Evolutionary conservation across 2,329 filamentous ascomycete genomes (phyloP).

Genomic region (Alternaria ventricosa): DNA sequence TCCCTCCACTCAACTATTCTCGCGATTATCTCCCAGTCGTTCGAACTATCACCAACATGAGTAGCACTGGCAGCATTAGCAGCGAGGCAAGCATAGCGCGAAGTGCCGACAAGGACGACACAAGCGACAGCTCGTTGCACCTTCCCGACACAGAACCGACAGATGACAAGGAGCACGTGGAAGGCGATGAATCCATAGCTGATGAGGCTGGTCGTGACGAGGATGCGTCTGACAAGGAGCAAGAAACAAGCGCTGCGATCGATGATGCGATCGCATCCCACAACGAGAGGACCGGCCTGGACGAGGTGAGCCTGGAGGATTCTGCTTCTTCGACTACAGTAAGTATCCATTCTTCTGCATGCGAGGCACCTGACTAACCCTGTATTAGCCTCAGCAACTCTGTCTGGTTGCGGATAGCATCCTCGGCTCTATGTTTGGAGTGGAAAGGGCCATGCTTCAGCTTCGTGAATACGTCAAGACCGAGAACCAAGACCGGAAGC

Average conservation of each 20-base stretch:
- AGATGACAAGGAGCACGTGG: neutral
- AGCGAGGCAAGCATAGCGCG: neutral
- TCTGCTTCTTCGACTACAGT: neutral
- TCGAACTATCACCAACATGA: neutral
- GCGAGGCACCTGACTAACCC: neutral
- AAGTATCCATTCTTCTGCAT: neutral
- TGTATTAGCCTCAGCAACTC: neutral
- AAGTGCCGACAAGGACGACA: neutral
- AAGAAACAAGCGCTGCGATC: neutral
- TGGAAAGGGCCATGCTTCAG: slow-evolving; percentile 15
- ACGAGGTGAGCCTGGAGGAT: neutral
- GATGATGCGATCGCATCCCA: neutral
- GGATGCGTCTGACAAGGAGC: neutral
- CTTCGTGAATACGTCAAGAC: slow-evolving; percentile 13
- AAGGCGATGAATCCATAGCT: neutral
- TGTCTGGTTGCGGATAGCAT: slow-evolving; percentile 7
- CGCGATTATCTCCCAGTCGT: neutral
- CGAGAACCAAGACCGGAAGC: slow-evolving; percentile 13
- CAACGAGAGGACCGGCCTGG: neutral
- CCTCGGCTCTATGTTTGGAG: slow-evolving; percentile 9
- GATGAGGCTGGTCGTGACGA: neutral
- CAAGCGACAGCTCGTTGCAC: neutral
- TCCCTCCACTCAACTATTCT: neutral
- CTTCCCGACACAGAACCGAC: neutral
- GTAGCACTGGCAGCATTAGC: neutral